Base-by-base conservation (phyloP, 2,329 filamentous ascomycete genomes). In the Penicillium concentricum region DNA sequence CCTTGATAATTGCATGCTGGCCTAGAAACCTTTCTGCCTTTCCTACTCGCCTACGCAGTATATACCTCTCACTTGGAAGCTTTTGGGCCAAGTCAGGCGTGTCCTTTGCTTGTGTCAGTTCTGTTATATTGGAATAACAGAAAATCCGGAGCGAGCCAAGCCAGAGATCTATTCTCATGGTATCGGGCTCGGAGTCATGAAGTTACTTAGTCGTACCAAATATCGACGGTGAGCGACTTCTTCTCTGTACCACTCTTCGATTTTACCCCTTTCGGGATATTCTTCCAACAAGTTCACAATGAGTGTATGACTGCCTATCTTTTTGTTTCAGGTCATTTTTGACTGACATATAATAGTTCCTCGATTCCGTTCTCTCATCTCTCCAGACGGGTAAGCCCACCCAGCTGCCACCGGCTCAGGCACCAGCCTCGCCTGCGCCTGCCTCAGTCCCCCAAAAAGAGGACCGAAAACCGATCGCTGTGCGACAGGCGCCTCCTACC, bases 291-390 rank as follows among this genome's bases (percentile, higher is more conserved):
- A 16, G 3, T 20, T 30, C 64, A 68, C 49, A 20, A 78, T 77
- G 75, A 78, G 75, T 70, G 76, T 78, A 70, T 58, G 69, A 30
- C 55, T 26, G 16, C 32, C 26, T 32, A 6, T 46, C 10, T 37
- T 38, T 37, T 24, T 15, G 16, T 22, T 34, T n/a, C 28, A 32
- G 13, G 7, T 26, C 8, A 35, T 46, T 52, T n/a, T 50, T 53
- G 43, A 54, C 69, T 73, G 47, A 74, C 56, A 42, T 49, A 42
- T 13, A 26, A n/a, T 57, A 81, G 78, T 81, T 81, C 61, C 75
- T 82, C 56, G 79, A 79, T 65, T 81, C 79, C 22, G 75, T 82
- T 38, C 75, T 82, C 58, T 76, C 78, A 56, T 81, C 79, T 38
- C 78, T 82, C 58, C 77, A 78, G 65, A 77, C 73, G 58, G 76